Percentiles rank a stretch among this genome's conserved stretches.
These are phyloP conservation scores for Scenedesmus sp. DNA, from an alignment of 163 green algal species.

Conservation along the genomic window DNA sequence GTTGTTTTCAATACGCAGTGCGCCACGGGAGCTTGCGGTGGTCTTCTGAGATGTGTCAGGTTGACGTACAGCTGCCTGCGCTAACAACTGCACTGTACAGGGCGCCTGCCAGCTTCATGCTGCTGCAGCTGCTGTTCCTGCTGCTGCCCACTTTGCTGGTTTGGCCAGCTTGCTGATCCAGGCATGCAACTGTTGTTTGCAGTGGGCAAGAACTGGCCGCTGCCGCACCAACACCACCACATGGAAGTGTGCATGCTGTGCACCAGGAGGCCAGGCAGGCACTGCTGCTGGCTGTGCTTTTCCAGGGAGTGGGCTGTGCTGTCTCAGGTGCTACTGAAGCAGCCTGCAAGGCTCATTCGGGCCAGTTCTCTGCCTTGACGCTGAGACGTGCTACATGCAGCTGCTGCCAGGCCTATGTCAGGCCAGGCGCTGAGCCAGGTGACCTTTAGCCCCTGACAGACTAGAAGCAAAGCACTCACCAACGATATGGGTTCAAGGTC, in stretches of 20 bases:
- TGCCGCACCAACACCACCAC: not conserved
- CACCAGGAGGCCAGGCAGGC: not conserved
- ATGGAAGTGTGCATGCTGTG: not conserved
- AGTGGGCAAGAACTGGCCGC: not conserved
- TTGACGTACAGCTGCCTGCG: too few species aligned
- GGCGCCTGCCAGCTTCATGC: not conserved
- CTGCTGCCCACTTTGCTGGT: not conserved
- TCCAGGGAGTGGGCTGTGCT: not conserved
- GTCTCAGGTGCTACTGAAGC: not conserved
- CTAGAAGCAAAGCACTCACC: constrained; percentile 34
- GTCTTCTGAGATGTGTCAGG: too few species aligned
- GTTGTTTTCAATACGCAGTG: too few species aligned
- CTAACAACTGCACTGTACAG: not conserved
- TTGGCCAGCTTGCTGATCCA: not conserved
- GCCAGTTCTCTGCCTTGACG: not conserved
- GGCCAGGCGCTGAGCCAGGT: not conserved
- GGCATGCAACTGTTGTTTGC: not conserved
- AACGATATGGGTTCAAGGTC: constrained; percentile 31
- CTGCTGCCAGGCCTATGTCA: not conserved
- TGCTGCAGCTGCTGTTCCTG: not conserved
- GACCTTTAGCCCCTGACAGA: constrained; percentile 5
- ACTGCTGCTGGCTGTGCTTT: not conserved
- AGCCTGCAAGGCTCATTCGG: not conserved
- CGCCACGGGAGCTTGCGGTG: too few species aligned
- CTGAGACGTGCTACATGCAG: not conserved